A percentile compares a stretch with the other conserved stretches of the same genome.
Conservation (phyloP, 2,329 filamentous ascomycete species). For the Microcyclosporella mali region DNA sequence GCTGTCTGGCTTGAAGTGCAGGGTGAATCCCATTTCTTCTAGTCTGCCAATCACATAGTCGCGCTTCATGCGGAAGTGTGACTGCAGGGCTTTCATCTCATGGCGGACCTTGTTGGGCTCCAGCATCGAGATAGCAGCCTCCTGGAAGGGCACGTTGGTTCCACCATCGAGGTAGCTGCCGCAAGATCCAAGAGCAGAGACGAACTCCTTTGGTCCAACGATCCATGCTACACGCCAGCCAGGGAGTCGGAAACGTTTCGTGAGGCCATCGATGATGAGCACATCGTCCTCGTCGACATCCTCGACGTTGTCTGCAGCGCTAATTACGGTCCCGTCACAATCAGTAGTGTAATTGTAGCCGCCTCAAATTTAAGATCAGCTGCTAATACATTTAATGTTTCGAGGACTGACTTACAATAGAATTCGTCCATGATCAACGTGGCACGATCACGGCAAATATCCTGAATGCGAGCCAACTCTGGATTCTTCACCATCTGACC, state of each 20-base stretch:
- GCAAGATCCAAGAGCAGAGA: conserved; percentile 85
- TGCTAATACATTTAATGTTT: no score
- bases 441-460: conserved; percentile 82
- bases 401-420: conserved; percentile 53
- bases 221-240: conserved; percentile 78
- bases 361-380: conserved; percentile 3
- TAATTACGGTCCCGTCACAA: conserved; percentile 86
- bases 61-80: conserved; percentile 86
- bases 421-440: conserved; percentile 96
- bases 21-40: conserved; percentile 76
- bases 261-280: conserved; percentile 89
- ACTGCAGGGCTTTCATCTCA: conserved; percentile 86
- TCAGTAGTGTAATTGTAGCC: conserved; percentile 93
- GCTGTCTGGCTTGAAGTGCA: conserved; percentile 72
- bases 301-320: conserved; percentile 79
- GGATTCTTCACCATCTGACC: conserved; percentile 80
- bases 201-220: conserved; percentile 75
- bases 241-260: conserved; percentile 91
- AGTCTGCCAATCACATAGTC: conserved; percentile 82
- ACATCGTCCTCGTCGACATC: conserved; percentile 81
- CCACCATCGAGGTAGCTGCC: conserved; percentile 93
- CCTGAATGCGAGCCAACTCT: conserved; percentile 83
- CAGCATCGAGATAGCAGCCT: conserved; percentile 89
- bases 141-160: conserved; percentile 91
- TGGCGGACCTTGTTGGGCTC: conserved; percentile 70